Evolutionary conservation across 257 asterid genomes (phyloP), one percentile per base, ranked within the genome.

Genomic region (Prunella vulgaris): DNA sequence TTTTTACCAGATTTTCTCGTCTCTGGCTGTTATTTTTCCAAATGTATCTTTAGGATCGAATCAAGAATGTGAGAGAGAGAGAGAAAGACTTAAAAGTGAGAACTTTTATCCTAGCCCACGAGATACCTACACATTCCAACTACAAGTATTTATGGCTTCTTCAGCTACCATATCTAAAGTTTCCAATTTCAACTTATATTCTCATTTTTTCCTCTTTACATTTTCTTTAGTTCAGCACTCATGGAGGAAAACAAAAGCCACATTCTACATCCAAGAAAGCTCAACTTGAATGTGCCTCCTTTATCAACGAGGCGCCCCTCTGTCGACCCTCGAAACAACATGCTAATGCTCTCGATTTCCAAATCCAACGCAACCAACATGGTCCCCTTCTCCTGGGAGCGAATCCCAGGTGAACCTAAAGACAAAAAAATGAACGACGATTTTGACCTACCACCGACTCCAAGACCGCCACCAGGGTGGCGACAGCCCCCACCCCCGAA

Each of bases 361-460:
- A 40, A 49, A 3, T 28, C 60, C 52, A 21, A 32, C 12, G 4
- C 62, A 40, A 40, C 62, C 49, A 71, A 76, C 60, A 83, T 88
- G 78, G 86, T 89, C 27, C 96, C 97, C 3, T 91, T 91, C 68
- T 91, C 92, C 13, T 89, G 96, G 93, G 96, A 89, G 67, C 74
- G 82, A 76, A 77, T 73, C 54, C 92, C 97, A 1, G 96, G 92
- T 12, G 85, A 84, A 77, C 97, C 96, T 5, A 88, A 88, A 65
- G 81, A 82, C 67, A 49, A 13, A 4, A 68, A 62, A 1, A 3
- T 30, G 13, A 40, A 17, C 5, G 74, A 69, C 1, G 40, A 17
- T 2, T 15, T 27, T 17, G 81, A 72, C 2, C 42, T 61, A 3
- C 74, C 74, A 6, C 87, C 82, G 0, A 75, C 83, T 37, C 91